phyloP scores from a whole-genome alignment of 140 eudicot species.

The Flaveria floridana region DNA sequence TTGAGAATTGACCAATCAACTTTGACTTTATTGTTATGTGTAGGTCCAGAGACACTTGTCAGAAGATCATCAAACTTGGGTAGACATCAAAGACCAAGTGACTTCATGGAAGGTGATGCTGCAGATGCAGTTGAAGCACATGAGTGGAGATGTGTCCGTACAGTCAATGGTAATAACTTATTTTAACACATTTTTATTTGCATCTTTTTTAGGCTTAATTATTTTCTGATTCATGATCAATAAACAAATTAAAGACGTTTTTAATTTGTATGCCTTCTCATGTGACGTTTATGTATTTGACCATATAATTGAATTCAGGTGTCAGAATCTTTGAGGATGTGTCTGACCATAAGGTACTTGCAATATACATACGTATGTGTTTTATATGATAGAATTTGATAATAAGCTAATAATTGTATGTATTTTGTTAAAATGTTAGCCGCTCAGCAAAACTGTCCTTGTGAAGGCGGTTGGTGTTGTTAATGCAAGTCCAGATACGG shows the following conservation, averaged over 20 bases:
- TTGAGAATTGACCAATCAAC: neutral
- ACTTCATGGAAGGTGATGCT: conserved; percentile 63
- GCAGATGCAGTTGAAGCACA: conserved; percentile 84
- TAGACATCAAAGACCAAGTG: conserved; percentile 34
- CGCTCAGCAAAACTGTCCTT: conserved; percentile 71
- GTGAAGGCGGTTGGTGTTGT: conserved; percentile 95
- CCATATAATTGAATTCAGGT: conserved; percentile 49
- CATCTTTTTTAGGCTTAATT: neutral
- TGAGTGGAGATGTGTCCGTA: conserved; percentile 89
- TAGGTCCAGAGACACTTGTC: conserved; percentile 79
- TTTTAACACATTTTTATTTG: conserved; percentile 3
- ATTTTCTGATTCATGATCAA: neutral
- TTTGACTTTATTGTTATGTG: conserved; percentile 19
- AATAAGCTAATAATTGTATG: neutral
- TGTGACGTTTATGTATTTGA: conserved; percentile 8
- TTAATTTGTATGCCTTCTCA: neutral
- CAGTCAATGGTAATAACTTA: conserved; percentile 56
- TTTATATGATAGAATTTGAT: neutral
- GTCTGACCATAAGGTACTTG: conserved; percentile 62
- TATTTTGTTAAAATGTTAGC: conserved; percentile 29
- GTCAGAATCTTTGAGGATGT: conserved; percentile 88
- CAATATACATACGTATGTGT: neutral
- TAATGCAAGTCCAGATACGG: conserved; percentile 82
- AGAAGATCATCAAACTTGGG: conserved; percentile 58
- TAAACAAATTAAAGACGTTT: neutral